Evolutionary conservation across 805 yeast genomes (phyloP), one percentile per base, ranked within the genome.

Genomic region (Candida coleopterorum): DNA sequence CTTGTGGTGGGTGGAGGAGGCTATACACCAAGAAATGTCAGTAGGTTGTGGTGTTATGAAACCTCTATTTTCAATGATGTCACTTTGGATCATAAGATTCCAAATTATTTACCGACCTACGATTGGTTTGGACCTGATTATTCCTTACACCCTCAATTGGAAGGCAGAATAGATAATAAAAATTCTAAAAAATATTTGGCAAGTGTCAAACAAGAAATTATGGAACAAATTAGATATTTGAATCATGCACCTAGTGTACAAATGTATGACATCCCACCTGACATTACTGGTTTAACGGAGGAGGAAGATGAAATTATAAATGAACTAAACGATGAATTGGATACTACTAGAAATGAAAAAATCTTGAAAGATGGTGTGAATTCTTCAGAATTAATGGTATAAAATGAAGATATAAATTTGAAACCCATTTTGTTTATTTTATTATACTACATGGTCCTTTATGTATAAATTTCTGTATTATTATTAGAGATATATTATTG

Each of bases 1-100:
- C 65, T 90, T 46, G 95, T 89, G 5, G 66, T 90, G 9, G 98
- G 98, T 16, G 98, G 98, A 35, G 98, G 98, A 42, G 98, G 98
- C 14, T 90, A 90, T 60, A 93, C 98, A 2, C 95, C 95, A 55
- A 73, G 97, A 52, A 90, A 90, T 54, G 98, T 90, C 10, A 82
- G 94, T 26, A 71, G 97, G 48, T 73, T 94, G 22, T 90, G 98
- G 98, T 83, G 96, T 49, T 88, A 83, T 58, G 98, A 90, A 60
- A 90, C 97, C 1, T 80, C 89, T 25, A 68, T 85, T 18, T 63
- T 85, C 48, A 84, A 80, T 38, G 85, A 84, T 51, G 81, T 55
- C 43, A 70, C 58, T 49, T 46, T 67, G 10, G 70, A 67, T 34
- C 59, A 57, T 34, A 64, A 58, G 39, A 60, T 67, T 37, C 96